A percentile compares a stretch with the other conserved stretches of the same genome.
Conservation (phyloP, 345 rosid species). For the Rhodamnia argentea region DNA sequence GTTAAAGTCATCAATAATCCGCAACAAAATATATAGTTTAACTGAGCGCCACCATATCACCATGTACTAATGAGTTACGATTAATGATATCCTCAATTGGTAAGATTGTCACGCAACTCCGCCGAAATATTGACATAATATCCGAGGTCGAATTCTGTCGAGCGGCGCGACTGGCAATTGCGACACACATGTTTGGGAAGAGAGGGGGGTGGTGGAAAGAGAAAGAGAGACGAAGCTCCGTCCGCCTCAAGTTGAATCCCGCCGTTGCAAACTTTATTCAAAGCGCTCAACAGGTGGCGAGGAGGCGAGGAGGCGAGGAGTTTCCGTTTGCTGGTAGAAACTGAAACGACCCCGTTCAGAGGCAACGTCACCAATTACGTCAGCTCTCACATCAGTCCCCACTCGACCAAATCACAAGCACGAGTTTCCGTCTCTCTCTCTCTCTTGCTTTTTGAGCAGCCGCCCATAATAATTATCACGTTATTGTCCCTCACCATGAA, state of each 20-base stretch:
- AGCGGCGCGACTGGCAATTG: background rate
- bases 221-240: background rate
- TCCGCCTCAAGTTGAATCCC: background rate
- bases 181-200: background rate
- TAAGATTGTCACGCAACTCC: background rate
- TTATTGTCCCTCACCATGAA: no score
- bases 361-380: background rate
- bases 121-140: background rate
- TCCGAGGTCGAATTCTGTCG: background rate
- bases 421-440: background rate
- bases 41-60: background rate
- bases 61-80: background rate
- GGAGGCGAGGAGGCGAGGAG: background rate
- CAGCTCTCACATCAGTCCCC: background rate
- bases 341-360: background rate
- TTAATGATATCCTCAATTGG: background rate
- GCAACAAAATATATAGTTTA: background rate
- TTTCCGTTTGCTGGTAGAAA: background rate
- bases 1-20: background rate
- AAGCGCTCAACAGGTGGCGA: background rate
- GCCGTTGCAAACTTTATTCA: background rate
- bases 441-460: background rate
- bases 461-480: background rate
- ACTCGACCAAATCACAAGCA: background rate
- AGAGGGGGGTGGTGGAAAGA: background rate